phyloP scores from a whole-genome alignment of 169 alveolate genomes.

The Pseudocohnilembus persalinus region DNA sequence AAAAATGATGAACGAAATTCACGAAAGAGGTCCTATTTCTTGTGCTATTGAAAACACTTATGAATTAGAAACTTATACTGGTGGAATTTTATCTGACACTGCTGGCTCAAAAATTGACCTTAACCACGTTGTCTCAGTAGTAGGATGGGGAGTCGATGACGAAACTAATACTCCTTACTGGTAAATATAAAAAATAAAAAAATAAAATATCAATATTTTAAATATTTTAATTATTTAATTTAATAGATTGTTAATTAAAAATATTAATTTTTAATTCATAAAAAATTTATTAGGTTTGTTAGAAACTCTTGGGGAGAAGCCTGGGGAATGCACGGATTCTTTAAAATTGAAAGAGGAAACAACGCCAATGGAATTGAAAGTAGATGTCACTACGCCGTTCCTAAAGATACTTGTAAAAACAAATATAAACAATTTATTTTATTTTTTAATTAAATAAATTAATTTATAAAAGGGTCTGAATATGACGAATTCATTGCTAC shows the following conservation, averaged over 20 bases:
- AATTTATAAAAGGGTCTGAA: too few species aligned
- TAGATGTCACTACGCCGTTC: background rate
- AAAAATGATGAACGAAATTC: conserved; percentile 71
- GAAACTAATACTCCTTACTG: conserved; percentile 71
- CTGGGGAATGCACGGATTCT: conserved; percentile 57
- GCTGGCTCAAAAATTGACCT: conserved; percentile 44
- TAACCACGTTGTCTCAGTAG: conserved; percentile 63
- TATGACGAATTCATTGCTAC: too few species aligned
- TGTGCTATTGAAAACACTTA: conserved; percentile 69
- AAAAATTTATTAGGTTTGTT: too few species aligned
- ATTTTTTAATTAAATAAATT: too few species aligned
- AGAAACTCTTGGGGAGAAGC: conserved; percentile 60
- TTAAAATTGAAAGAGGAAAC: conserved; percentile 60
- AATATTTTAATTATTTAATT: too few species aligned
- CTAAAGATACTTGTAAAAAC: background rate
- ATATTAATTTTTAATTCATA: too few species aligned
- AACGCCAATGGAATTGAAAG: conserved; percentile 53
- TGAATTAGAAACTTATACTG: conserved; percentile 30
- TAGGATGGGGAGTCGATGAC: conserved; percentile 78
- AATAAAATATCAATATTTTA: too few species aligned
- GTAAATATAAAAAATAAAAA: too few species aligned
- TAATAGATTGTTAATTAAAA: too few species aligned
- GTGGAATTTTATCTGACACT: conserved; percentile 58
- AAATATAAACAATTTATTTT: too few species aligned
- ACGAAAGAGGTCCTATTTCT: conserved; percentile 73